Evolutionary conservation across 2,329 filamentous ascomycete genomes (phyloP).

Genomic region (Fusarium concolor): DNA sequence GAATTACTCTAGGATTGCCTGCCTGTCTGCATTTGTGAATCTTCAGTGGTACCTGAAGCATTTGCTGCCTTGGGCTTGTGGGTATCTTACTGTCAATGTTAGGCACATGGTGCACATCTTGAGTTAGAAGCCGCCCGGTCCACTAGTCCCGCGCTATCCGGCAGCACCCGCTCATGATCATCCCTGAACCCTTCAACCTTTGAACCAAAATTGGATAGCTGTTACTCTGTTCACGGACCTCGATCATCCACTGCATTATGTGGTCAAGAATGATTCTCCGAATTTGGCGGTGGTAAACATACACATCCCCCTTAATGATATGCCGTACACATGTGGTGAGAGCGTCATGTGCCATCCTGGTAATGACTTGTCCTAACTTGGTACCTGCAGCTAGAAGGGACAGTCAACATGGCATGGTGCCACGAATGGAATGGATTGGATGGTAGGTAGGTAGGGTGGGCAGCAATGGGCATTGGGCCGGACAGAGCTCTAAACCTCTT

Average conservation of each 20-base stretch:
- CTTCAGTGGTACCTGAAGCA: slow-evolving; percentile 14
- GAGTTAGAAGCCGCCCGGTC: slow-evolving; percentile 19
- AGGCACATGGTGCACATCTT: slow-evolving; percentile 8
- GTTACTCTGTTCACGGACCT: slow-evolving; percentile 1
- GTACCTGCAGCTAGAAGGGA: slow-evolving; percentile 39
- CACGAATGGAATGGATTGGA: slow-evolving; percentile 14
- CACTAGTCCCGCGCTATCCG: slow-evolving; percentile 43
- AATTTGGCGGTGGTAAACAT: neutral
- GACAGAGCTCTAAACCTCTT: slow-evolving; percentile 10
- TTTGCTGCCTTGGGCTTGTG: neutral
- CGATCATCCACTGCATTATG: neutral
- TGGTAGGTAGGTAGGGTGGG: neutral
- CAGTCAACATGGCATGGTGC: slow-evolving; percentile 30
- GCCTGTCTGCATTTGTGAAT: slow-evolving; percentile 11
- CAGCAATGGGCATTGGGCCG: slow-evolving; percentile 9
- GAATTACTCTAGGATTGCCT: slow-evolving; percentile 25
- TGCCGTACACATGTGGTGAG: slow-evolving; percentile 3
- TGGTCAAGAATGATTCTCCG: neutral
- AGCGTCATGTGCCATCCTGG: slow-evolving; percentile 27
- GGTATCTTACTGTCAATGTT: neutral
- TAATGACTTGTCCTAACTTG: slow-evolving; percentile 38
- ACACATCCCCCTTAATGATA: neutral
- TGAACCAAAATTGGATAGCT: slow-evolving; percentile 21
- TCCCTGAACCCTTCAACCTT: slow-evolving; percentile 37
- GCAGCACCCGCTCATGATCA: slow-evolving; percentile 41